Conservation (phyloP, 2,329 filamentous ascomycete species). For the Cladosporium velox region DNA sequence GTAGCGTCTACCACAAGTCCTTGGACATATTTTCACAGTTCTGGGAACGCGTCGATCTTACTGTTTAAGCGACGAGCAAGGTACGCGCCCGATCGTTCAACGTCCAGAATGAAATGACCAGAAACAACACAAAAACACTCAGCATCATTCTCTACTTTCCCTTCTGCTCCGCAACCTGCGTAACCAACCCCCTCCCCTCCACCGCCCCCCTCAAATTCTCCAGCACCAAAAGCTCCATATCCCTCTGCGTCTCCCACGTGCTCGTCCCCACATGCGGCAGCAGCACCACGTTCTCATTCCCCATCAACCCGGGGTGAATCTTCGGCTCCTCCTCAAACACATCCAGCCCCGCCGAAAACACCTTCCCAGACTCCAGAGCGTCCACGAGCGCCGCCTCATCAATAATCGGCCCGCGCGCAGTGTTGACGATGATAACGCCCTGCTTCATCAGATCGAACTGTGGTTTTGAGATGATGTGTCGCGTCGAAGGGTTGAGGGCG, state of each 20-base stretch:
- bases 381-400: constrained; percentile 58
- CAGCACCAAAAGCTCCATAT: constrained; percentile 62
- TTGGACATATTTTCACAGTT: not conserved
- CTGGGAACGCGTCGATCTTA: not conserved
- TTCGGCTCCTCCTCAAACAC: constrained; percentile 61
- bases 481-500: constrained; percentile 52
- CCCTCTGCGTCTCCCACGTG: constrained; percentile 50
- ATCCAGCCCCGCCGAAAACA: constrained; percentile 58
- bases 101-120: not conserved
- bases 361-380: constrained; percentile 56
- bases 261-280: constrained; percentile 63
- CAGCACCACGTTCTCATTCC: constrained; percentile 54
- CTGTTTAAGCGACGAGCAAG: not conserved
- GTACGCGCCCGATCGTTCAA: no score
- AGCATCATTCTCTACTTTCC: constrained; percentile 24
- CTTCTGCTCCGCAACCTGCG: constrained; percentile 63
- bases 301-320: constrained; percentile 53
- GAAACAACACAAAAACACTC: not conserved
- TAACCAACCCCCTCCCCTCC: constrained; percentile 59
- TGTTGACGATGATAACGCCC: constrained; percentile 60
- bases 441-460: constrained; percentile 58
- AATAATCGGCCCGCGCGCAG: constrained; percentile 58
- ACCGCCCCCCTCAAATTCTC: constrained; percentile 60
- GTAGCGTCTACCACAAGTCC: not conserved
- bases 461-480: constrained; percentile 54